Percentiles rank a stretch among this genome's conserved stretches.
phyloP scores from a whole-genome alignment of 495 filamentous ascomycete genomes.

The Glutinoglossum americanum region DNA sequence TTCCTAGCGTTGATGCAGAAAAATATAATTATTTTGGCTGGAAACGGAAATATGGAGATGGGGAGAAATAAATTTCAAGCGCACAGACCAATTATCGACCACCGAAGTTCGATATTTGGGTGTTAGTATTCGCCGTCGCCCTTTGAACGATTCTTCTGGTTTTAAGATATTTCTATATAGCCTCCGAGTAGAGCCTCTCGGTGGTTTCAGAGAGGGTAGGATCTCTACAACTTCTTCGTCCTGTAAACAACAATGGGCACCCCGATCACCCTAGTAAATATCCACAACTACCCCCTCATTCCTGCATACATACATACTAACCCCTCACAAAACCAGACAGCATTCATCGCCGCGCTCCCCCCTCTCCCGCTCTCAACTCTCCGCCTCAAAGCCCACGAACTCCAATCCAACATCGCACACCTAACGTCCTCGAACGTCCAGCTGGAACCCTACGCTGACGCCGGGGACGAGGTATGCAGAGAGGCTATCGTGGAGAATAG shows the following conservation, averaged over 20 bases:
- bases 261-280: background rate
- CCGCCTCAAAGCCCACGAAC: conserved; percentile 59
- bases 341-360: conserved; percentile 50
- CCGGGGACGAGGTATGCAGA: conserved; percentile 39
- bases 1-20: too few species aligned
- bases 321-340: conserved; percentile 9
- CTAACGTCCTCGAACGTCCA: conserved; percentile 60
- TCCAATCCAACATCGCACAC: conserved; percentile 65
- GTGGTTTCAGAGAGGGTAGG: too few species aligned
- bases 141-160: too few species aligned
- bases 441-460: conserved; percentile 37
- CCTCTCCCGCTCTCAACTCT: conserved; percentile 49
- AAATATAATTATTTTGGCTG: too few species aligned
- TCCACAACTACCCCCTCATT: background rate
- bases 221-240: too few species aligned
- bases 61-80: background rate
- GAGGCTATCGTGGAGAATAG: conserved; percentile 61
- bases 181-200: too few species aligned
- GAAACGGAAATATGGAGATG: background rate
- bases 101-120: too few species aligned
- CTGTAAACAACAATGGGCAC: background rate
- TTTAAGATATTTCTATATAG: too few species aligned
- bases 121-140: too few species aligned
- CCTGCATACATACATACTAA: too few species aligned
- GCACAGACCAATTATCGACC: background rate